Conservation (phyloP, 805 yeast species). For the Candida nanaspora region DNA sequence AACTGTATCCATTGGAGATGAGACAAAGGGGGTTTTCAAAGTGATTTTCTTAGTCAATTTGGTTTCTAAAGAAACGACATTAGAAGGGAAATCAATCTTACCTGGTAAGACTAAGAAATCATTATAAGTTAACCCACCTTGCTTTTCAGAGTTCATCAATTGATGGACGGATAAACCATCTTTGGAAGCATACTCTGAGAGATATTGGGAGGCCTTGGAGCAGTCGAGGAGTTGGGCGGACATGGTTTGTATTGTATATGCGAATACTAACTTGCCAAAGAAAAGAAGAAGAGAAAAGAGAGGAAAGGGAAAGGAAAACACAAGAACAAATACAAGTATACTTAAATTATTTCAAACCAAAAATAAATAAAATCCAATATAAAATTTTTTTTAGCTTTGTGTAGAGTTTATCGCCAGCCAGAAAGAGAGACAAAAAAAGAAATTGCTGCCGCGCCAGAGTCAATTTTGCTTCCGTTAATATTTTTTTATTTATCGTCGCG, state of each 20-base stretch:
- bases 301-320: background rate
- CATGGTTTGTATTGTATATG: background rate
- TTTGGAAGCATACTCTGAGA: constrained; percentile 56
- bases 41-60: constrained; percentile 87
- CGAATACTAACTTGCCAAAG: background rate
- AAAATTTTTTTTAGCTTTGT: too few species aligned
- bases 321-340: background rate
- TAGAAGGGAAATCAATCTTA: constrained; percentile 81
- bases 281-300: background rate
- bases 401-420: too few species aligned
- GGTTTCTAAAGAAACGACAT: constrained; percentile 70
- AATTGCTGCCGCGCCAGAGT: too few species aligned
- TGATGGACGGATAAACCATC: constrained; percentile 84
- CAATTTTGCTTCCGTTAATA: too few species aligned
- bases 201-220: constrained; percentile 59
- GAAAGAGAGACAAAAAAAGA: too few species aligned
- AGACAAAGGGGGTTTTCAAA: constrained; percentile 88
- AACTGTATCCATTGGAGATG: constrained; percentile 99
- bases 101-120: constrained; percentile 96
- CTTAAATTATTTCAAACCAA: too few species aligned
- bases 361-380: too few species aligned
- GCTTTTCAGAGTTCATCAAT: constrained; percentile 80
- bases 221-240: constrained; percentile 23
- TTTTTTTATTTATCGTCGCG: too few species aligned
- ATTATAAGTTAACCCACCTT: constrained; percentile 97